Evolutionary conservation across 2,329 filamentous ascomycete species (phyloP).

Genomic region (Aureobasidium sp.): DNA sequence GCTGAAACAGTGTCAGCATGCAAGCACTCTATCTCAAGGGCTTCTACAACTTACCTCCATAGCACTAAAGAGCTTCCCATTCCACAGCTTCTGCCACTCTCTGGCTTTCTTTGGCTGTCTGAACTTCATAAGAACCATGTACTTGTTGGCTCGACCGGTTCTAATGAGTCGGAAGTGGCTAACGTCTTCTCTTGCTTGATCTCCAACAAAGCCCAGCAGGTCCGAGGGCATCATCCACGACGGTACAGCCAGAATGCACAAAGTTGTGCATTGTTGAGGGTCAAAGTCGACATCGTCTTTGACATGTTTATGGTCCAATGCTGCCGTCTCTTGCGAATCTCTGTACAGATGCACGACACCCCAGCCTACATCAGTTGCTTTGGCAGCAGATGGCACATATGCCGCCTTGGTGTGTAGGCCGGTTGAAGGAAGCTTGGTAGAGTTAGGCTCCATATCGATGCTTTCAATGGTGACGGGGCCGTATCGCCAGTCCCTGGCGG

Average conservation of each 20-base stretch:
- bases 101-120: constrained; percentile 65
- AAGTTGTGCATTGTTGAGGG: constrained; percentile 68
- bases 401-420: constrained; percentile 77
- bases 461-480: constrained; percentile 71
- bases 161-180: constrained; percentile 93
- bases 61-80: constrained; percentile 86
- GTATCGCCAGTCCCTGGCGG: constrained; percentile 69
- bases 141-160: constrained; percentile 80
- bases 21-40: constrained; percentile 9
- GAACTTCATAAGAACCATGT: constrained; percentile 95
- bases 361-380: constrained; percentile 75
- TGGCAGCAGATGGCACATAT: constrained; percentile 63
- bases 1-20: constrained; percentile 40
- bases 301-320: constrained; percentile 36
- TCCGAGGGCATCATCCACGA: constrained; percentile 89
- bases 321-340: constrained; percentile 67
- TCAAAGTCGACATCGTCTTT: constrained; percentile 29
- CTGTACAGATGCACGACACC: constrained; percentile 92
- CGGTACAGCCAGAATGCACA: constrained; percentile 91
- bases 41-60: constrained; percentile 59
- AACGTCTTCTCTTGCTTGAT: constrained; percentile 76
- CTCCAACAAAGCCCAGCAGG: constrained; percentile 84
- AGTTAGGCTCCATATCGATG: constrained; percentile 59
- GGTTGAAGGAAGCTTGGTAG: constrained; percentile 45
- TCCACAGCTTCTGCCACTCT: constrained; percentile 78